phyloP scores from a whole-genome alignment of 208 protist species.

The Trypanosoma grayi region DNA sequence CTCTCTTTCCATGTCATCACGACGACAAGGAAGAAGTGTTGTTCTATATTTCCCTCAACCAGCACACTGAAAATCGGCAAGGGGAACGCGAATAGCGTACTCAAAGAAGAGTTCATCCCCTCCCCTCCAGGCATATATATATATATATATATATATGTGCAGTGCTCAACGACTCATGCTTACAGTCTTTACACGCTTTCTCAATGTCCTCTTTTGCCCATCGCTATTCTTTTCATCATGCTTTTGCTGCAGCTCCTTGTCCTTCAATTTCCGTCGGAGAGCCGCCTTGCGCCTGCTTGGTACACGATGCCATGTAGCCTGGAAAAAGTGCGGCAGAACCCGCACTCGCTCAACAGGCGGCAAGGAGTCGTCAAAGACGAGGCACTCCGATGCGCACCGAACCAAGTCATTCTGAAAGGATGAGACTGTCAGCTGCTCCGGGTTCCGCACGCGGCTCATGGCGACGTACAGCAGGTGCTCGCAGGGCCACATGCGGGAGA shows the following conservation, averaged over 20 bases:
- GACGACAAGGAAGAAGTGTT: too few relatives aligned
- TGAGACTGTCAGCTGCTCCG: constrained; percentile 76
- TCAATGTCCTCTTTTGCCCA: constrained; percentile 19
- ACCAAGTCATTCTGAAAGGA: constrained; percentile 59
- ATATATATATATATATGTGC: too few relatives aligned
- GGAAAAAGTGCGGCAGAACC: constrained; percentile 56
- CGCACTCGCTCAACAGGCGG: constrained; percentile 40
- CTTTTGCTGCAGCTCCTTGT: neutral
- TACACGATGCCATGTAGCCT: constrained; percentile 55
- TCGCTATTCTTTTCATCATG: too few relatives aligned
- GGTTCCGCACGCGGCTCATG: constrained; percentile 85
- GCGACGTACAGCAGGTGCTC: constrained; percentile 88
- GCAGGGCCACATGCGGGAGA: constrained; percentile 88
- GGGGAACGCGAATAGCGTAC: too few relatives aligned
- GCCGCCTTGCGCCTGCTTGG: constrained; percentile 48
- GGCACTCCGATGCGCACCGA: constrained; percentile 55
- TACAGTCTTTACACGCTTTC: constrained; percentile 8
- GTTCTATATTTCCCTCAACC: too few relatives aligned
- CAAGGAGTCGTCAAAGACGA: constrained; percentile 79
- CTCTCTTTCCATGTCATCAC: too few relatives aligned
- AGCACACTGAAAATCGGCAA: too few relatives aligned
- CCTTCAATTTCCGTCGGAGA: constrained; percentile 25
- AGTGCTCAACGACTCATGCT: too few relatives aligned
- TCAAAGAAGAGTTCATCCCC: too few relatives aligned
- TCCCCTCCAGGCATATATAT: too few relatives aligned